Percentiles rank a stretch among this genome's conserved stretches.
phyloP scores from a whole-genome alignment of 768 basidiomycete genomes.

The Cantharellus anzutake region DNA sequence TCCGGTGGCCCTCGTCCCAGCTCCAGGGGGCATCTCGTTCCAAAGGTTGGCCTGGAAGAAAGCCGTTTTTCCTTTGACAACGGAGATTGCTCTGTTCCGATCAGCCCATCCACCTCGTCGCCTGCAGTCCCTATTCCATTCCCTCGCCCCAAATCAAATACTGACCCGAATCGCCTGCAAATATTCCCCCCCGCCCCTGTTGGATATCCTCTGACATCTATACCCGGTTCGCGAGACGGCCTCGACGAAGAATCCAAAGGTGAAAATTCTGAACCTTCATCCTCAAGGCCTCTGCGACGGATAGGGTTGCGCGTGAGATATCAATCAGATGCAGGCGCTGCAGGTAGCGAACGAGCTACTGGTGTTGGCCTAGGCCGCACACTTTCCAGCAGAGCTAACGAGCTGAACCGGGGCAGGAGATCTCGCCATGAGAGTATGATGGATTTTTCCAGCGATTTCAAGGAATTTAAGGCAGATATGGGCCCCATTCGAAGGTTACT shows the following conservation, averaged over 20 bases:
- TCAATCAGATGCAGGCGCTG: too few relatives aligned
- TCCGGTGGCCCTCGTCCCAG: too few relatives aligned
- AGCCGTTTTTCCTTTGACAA: too few relatives aligned
- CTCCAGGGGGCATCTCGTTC: too few relatives aligned
- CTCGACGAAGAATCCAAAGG: not conserved
- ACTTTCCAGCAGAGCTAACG: not conserved
- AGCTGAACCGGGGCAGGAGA: constrained; percentile 15
- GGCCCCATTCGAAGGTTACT: constrained; percentile 42
- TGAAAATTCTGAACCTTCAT: too few relatives aligned
- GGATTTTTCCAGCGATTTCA: constrained; percentile 22
- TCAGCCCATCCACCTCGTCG: constrained; percentile 12
- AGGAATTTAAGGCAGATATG: not conserved
- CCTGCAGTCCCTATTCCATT: constrained; percentile 33
- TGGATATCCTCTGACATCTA: too few relatives aligned
- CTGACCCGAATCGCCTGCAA: not conserved
- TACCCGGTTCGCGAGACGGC: not conserved
- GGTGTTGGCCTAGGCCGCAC: not conserved
- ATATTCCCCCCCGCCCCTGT: not conserved
- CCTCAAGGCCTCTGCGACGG: too few relatives aligned
- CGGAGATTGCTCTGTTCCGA: too few relatives aligned
- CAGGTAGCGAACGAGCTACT: too few relatives aligned
- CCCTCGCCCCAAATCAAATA: constrained; percentile 20
- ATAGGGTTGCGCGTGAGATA: too few relatives aligned
- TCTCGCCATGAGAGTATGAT: constrained; percentile 60
- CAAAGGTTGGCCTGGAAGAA: too few relatives aligned